These are phyloP conservation scores for Suillus hirtellus DNA, from an alignment of 768 basidiomycete species.

Conservation along the genomic window DNA sequence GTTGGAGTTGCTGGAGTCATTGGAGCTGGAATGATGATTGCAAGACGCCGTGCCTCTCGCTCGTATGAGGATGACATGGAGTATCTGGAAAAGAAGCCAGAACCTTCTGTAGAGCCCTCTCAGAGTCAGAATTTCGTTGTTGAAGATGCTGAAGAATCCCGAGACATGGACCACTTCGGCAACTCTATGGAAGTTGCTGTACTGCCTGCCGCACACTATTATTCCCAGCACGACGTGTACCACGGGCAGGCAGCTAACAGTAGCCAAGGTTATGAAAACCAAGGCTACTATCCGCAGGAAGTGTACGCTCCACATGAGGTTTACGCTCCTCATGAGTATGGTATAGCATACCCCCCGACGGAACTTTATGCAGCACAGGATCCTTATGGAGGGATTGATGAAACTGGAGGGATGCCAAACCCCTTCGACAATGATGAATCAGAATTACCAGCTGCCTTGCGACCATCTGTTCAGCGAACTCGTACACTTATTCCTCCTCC, in stretches of 20 bases:
- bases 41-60: conserved; percentile 30
- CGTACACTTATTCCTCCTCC: conserved; percentile 10
- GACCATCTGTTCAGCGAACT: conserved; percentile 15
- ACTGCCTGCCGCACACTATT: conserved; percentile 22
- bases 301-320: conserved; percentile 23
- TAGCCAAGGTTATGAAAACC: conserved; percentile 11
- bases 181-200: conserved; percentile 19
- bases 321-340: conserved; percentile 18
- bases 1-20: conserved; percentile 34
- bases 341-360: conserved; percentile 30
- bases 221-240: conserved; percentile 21
- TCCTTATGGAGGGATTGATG: conserved; percentile 17
- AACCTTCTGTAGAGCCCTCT: conserved; percentile 15
- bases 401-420: conserved; percentile 17
- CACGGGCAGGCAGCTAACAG: conserved; percentile 13
- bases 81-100: conserved; percentile 25
- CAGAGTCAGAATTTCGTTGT: conserved; percentile 11
- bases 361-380: conserved; percentile 25
- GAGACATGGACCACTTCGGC: conserved; percentile 26
- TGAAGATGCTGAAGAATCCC: conserved; percentile 19
- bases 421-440: conserved; percentile 14
- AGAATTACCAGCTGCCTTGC: conserved; percentile 19
- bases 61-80: conserved; percentile 31
- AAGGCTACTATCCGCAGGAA: conserved; percentile 22
- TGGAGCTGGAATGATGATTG: conserved; percentile 28